A percentile compares a stretch with the other conserved stretches of the same genome.
Evolutionary conservation across 345 rosid species (phyloP).

Genomic region (Hevea brasiliensis): DNA sequence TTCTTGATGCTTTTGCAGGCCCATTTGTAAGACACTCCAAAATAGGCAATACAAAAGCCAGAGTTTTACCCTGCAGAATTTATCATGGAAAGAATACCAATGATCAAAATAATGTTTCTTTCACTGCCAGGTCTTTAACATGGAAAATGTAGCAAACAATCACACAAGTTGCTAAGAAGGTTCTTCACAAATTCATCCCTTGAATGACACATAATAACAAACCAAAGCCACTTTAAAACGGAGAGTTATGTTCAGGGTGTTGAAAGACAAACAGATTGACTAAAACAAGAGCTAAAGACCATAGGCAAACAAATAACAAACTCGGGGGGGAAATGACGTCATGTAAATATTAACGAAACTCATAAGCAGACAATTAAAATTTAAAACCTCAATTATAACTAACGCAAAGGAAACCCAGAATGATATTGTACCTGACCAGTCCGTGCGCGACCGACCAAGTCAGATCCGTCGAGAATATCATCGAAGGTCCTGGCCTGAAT

Average conservation of each 20-base stretch:
- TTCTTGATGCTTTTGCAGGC: constrained; percentile 51
- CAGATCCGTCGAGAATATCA: constrained; percentile 70
- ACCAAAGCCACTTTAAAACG: too few species aligned
- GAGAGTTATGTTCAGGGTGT: too few species aligned
- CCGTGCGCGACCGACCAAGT: constrained; percentile 92
- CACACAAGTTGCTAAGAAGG: too few species aligned
- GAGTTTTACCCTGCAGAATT: constrained; percentile 74
- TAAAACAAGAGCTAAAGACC: too few species aligned
- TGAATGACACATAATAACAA: too few species aligned
- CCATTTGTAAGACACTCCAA: constrained; percentile 84
- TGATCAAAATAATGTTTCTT: not conserved
- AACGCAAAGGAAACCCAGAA: not conserved
- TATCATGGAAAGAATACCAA: not conserved
- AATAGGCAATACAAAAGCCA: constrained; percentile 96
- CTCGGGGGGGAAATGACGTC: too few species aligned
- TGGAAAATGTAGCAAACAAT: not conserved
- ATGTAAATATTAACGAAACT: not conserved
- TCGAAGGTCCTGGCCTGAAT: constrained; percentile 87
- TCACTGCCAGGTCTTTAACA: not conserved
- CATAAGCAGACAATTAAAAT: too few species aligned
- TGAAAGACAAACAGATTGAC: too few species aligned
- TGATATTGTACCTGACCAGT: constrained; percentile 77
- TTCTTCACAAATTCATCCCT: too few species aligned
- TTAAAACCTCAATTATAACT: too few species aligned
- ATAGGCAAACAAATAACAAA: too few species aligned